Conservation (phyloP, 2,329 filamentous ascomycete species). For the Aquanectria penicillioides region DNA sequence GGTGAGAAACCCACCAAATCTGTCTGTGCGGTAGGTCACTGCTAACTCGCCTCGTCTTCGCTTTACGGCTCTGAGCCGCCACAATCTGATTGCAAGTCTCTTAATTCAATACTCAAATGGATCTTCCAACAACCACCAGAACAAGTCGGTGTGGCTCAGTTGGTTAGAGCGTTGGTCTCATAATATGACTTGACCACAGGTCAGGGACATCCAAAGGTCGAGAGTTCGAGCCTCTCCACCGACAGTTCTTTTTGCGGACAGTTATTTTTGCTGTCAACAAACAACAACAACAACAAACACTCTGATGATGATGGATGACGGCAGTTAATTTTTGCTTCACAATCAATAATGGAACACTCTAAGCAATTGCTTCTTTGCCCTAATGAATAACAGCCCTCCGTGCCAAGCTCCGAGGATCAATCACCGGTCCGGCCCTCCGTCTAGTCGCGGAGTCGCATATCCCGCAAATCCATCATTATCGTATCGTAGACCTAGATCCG, state of each 20-base stretch:
- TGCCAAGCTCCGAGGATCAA: no score
- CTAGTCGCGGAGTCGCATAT: no score
- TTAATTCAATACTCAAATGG: neutral
- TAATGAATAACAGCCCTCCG: no score
- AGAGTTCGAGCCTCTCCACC: conserved; percentile 42
- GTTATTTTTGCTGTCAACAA: neutral
- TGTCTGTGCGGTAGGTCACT: neutral
- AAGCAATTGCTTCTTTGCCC: no score
- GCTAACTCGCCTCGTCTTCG: neutral
- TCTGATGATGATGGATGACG: no score
- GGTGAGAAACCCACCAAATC: neutral
- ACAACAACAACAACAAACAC: no score
- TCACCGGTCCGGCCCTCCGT: neutral
- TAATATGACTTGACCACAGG: conserved; percentile 38
- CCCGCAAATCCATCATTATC: no score
- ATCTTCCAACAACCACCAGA: conserved; percentile 10
- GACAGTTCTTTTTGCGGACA: conserved; percentile 25
- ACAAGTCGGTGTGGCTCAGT: conserved; percentile 47
- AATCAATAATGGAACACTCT: no score
- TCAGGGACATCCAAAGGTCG: conserved; percentile 42
- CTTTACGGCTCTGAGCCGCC: no score
- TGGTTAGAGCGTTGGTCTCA: conserved; percentile 53
- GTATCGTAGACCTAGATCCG: no score
- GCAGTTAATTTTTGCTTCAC: no score
- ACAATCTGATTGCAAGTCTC: no score